A percentile compares a stretch with the other conserved stretches of the same genome.
phyloP scores from a whole-genome alignment of 345 rosid species.

The Brassica cretica region DNA sequence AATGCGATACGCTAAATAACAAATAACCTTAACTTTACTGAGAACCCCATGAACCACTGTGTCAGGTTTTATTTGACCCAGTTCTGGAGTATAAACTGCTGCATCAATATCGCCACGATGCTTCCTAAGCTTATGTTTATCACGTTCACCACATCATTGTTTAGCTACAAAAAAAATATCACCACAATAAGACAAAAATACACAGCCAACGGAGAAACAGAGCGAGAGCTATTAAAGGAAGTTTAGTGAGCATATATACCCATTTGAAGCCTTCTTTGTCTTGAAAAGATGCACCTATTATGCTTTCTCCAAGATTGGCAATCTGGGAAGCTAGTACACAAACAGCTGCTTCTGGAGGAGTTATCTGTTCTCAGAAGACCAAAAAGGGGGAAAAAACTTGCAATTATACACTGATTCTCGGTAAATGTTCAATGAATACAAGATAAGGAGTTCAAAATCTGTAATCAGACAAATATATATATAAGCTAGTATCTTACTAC shows the following conservation, averaged over 20 bases:
- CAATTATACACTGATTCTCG: neutral
- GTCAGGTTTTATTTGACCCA: conserved; percentile 29
- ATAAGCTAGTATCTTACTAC: neutral
- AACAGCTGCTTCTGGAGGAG: conserved; percentile 63
- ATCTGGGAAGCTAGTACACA: conserved; percentile 92
- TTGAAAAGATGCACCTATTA: conserved; percentile 84
- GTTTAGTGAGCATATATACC: conserved; percentile 47
- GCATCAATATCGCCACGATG: conserved; percentile 78
- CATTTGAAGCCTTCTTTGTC: conserved; percentile 86
- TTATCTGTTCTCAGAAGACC: conserved; percentile 49
- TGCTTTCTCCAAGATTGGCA: conserved; percentile 91
- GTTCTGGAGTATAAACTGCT: conserved; percentile 52
- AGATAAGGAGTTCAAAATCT: neutral
- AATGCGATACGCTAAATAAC: neutral
- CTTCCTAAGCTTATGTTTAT: conserved; percentile 90
- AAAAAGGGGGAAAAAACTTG: neutral
- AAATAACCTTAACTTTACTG: conserved; percentile 17
- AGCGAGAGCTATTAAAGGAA: neutral
- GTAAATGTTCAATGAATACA: neutral
- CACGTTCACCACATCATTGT: conserved; percentile 84
- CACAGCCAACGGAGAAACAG: neutral
- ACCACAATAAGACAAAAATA: neutral
- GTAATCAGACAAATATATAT: neutral
- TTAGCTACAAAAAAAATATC: conserved; percentile 60
- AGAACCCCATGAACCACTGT: neutral